phyloP scores from a whole-genome alignment of 176 grass and related monocot genomes.

The Phyllostachys edulis region DNA sequence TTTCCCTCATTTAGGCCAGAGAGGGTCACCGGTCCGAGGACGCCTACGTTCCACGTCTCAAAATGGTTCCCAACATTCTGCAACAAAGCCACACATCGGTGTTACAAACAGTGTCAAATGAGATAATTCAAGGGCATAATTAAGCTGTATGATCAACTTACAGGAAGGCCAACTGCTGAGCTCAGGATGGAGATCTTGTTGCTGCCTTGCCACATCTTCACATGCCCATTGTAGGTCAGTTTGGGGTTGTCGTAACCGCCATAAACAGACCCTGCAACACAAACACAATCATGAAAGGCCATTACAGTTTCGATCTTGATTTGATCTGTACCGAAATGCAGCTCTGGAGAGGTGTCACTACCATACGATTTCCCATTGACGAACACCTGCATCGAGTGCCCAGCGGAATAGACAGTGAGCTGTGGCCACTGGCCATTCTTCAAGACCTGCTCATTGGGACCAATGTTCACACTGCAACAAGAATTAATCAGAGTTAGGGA shows the following conservation, averaged over 20 bases:
- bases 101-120: background rate
- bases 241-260: slow-evolving; percentile 58
- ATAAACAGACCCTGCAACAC: slow-evolving; percentile 49
- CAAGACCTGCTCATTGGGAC: slow-evolving; percentile 54
- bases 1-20: slow-evolving; percentile 62
- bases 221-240: slow-evolving; percentile 48
- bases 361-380: slow-evolving; percentile 69
- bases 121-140: background rate
- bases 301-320: background rate
- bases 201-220: slow-evolving; percentile 80
- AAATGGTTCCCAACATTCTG: slow-evolving; percentile 86
- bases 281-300: background rate
- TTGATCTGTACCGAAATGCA: background rate
- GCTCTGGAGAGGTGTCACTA: slow-evolving; percentile 7
- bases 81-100: background rate
- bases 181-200: slow-evolving; percentile 94
- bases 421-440: slow-evolving; percentile 59
- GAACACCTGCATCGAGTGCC: slow-evolving; percentile 80
- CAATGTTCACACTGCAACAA: slow-evolving; percentile 61
- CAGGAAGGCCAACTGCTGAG: slow-evolving; percentile 74
- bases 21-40: slow-evolving; percentile 78
- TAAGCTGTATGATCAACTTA: slow-evolving; percentile 40
- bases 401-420: slow-evolving; percentile 65
- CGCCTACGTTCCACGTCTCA: slow-evolving; percentile 75
- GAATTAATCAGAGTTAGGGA: background rate